Percentiles rank a stretch among this genome's conserved stretches.
These are phyloP conservation scores for Curvularia lunata DNA, from an alignment of 2,329 filamentous ascomycete genomes.

Conservation along the genomic window DNA sequence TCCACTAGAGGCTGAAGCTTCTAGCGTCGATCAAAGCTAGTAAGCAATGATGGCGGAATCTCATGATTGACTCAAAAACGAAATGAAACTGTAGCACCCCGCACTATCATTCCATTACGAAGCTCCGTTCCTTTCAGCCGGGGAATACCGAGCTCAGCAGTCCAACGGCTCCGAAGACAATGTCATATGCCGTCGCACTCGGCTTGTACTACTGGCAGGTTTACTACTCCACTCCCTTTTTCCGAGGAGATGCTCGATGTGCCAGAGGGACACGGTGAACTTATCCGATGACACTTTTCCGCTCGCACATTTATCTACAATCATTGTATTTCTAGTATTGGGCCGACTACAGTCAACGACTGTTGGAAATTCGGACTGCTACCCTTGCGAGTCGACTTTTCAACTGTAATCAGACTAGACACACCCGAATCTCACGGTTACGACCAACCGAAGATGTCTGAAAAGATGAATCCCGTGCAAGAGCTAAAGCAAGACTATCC, in stretches of 20 bases:
- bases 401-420: background rate
- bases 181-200: background rate
- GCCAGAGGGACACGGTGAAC: background rate
- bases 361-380: background rate
- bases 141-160: background rate
- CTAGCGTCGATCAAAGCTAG: background rate
- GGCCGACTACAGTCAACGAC: background rate
- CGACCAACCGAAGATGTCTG: background rate
- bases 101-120: background rate
- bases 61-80: background rate
- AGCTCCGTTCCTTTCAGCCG: background rate
- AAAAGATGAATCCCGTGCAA: background rate
- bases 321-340: background rate
- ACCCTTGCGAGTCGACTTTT: background rate
- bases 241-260: conserved; percentile 45
- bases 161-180: background rate
- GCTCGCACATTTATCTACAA: background rate
- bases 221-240: background rate
- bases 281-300: background rate
- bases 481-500: background rate
- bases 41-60: background rate
- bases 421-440: background rate
- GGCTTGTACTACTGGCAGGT: background rate
- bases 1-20: background rate
- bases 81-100: background rate